phyloP scores from a whole-genome alignment of 495 filamentous ascomycete species.

The Neurospora sp. region DNA sequence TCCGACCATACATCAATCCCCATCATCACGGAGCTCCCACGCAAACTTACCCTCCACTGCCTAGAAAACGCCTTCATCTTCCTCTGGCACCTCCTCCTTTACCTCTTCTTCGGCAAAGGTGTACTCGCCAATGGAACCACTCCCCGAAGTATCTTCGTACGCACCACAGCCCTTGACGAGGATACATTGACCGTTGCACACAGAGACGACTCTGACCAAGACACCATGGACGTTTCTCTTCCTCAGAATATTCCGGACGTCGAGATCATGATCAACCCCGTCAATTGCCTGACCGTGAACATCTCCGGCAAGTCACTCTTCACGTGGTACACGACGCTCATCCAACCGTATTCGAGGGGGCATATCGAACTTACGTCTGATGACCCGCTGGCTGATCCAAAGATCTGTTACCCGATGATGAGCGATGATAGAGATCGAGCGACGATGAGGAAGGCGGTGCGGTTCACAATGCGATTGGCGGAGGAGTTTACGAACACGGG shows the following conservation, averaged over 20 bases:
- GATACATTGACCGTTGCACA: constrained; percentile 6
- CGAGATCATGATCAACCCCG: constrained; percentile 19
- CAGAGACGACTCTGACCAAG: background rate
- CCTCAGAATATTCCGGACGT: constrained; percentile 16
- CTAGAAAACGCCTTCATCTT: constrained; percentile 3
- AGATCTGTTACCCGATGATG: constrained; percentile 17
- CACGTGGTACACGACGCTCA: constrained; percentile 13
- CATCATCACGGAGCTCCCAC: constrained; percentile 15
- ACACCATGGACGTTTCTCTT: constrained; percentile 9
- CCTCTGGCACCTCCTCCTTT: constrained; percentile 15
- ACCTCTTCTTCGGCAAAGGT: constrained; percentile 13
- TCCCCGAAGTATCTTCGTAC: constrained; percentile 9
- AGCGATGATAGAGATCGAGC: constrained; percentile 10
- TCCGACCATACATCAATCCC: constrained; percentile 14
- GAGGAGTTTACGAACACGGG: constrained; percentile 11
- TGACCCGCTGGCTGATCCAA: constrained; percentile 21
- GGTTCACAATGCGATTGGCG: constrained; percentile 18
- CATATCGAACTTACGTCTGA: constrained; percentile 23
- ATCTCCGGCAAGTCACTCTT: constrained; percentile 4
- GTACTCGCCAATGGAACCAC: constrained; percentile 7
- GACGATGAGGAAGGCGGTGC: constrained; percentile 7
- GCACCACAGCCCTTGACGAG: constrained; percentile 12
- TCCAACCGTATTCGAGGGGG: constrained; percentile 29
- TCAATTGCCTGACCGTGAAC: constrained; percentile 1
- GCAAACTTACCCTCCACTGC: constrained; percentile 13